phyloP scores from a whole-genome alignment of 257 asterid genomes.

The Penstemon newberryi region DNA sequence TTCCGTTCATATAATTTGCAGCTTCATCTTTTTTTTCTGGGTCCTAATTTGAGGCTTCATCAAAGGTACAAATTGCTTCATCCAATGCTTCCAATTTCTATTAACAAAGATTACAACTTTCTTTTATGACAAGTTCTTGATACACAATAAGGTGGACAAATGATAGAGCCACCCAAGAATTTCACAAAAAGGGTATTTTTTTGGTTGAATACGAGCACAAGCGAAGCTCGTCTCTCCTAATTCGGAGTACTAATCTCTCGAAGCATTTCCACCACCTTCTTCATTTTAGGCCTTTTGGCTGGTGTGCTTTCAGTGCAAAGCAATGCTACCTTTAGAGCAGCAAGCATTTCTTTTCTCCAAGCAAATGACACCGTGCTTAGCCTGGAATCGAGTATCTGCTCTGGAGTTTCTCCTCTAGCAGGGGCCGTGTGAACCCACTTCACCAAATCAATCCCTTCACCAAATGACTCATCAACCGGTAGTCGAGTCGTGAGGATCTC shows the following conservation, averaged over 20 bases:
- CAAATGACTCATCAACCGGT: slow-evolving; percentile 91
- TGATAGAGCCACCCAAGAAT: slow-evolving; percentile 3
- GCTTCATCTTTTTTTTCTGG: too few species aligned
- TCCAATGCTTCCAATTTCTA: slow-evolving; percentile 17
- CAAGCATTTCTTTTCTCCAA: slow-evolving; percentile 97
- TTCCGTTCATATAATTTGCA: too few species aligned
- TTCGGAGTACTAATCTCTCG: slow-evolving; percentile 47
- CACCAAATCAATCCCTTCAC: slow-evolving; percentile 95
- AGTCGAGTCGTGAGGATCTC: slow-evolving; percentile 81
- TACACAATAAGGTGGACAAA: not conserved
- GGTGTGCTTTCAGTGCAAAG: slow-evolving; percentile 88
- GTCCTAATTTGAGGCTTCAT: too few species aligned
- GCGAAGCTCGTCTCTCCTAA: slow-evolving; percentile 23
- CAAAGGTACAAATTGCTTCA: not conserved
- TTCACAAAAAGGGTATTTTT: not conserved
- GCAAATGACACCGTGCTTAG: slow-evolving; percentile 86
- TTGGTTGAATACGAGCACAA: slow-evolving; percentile 7
- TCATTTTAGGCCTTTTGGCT: slow-evolving; percentile 94
- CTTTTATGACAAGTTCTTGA: not conserved
- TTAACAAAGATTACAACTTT: slow-evolving; percentile 8
- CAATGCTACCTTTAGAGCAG: slow-evolving; percentile 77
- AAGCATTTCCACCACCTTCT: slow-evolving; percentile 91
- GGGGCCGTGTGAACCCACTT: slow-evolving; percentile 97
- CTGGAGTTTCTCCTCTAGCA: slow-evolving; percentile 90
- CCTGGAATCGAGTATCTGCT: slow-evolving; percentile 91